Conservation (phyloP, 371 early-diverging fungal genomes). For the Nematocida homosporus region DNA sequence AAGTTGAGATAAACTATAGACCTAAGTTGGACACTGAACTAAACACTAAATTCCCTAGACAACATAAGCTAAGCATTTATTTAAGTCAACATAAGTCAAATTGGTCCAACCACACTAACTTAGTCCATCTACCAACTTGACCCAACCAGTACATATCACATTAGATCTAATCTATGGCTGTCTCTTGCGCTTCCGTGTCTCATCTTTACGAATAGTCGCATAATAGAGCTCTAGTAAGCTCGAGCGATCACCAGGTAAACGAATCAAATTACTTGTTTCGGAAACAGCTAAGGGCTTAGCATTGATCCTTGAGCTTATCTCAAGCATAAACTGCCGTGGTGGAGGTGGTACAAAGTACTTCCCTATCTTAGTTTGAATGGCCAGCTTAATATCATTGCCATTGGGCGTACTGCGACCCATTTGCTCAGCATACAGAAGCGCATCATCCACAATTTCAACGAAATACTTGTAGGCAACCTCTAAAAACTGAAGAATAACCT, state of each 20-base stretch:
- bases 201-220: slow-evolving; percentile 55
- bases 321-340: slow-evolving; percentile 66
- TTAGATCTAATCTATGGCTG: neutral
- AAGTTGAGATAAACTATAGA: too few species aligned
- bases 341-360: slow-evolving; percentile 69
- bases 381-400: slow-evolving; percentile 80
- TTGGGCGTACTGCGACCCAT: slow-evolving; percentile 76
- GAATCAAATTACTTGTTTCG: slow-evolving; percentile 64
- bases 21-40: neutral
- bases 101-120: too few species aligned
- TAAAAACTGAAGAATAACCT: slow-evolving; percentile 84
- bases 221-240: slow-evolving; percentile 51
- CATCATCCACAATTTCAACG: slow-evolving; percentile 83
- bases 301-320: slow-evolving; percentile 65
- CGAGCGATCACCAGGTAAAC: slow-evolving; percentile 58
- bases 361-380: slow-evolving; percentile 72
- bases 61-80: too few species aligned
- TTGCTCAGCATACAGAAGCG: slow-evolving; percentile 84
- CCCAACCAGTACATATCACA: neutral
- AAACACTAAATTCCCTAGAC: neutral
- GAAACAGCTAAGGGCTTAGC: slow-evolving; percentile 57
- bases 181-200: slow-evolving; percentile 43
- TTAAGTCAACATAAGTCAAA: too few species aligned
- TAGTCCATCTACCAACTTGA: neutral
- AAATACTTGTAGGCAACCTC: slow-evolving; percentile 92